Conservation (phyloP, 768 basidiomycete genomes). For the Serendipita vermifera region DNA sequence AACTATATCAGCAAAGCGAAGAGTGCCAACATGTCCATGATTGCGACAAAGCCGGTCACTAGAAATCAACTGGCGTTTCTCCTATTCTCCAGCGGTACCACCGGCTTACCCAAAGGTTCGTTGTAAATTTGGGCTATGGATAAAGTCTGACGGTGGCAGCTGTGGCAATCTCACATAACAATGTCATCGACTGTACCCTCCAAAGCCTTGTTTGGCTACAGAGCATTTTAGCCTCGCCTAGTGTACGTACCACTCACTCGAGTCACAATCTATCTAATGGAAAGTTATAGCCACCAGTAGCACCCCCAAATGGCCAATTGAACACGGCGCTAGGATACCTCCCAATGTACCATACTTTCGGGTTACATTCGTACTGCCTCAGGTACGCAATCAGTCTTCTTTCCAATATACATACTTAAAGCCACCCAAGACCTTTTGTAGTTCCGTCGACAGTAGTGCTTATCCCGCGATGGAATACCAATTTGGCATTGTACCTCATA, state of each 20-base stretch:
- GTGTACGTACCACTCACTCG: slow-evolving; percentile 25
- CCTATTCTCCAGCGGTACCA: slow-evolving; percentile 67
- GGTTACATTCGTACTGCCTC: slow-evolving; percentile 40
- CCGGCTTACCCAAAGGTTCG: slow-evolving; percentile 59
- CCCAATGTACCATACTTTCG: slow-evolving; percentile 58
- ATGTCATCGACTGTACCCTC: slow-evolving; percentile 34
- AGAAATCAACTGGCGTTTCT: slow-evolving; percentile 53
- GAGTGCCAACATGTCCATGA: slow-evolving; percentile 27
- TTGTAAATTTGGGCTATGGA: neutral
- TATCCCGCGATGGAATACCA: slow-evolving; percentile 47
- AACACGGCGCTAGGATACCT: slow-evolving; percentile 40
- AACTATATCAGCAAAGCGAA: slow-evolving; percentile 33
- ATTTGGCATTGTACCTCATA: slow-evolving; percentile 38
- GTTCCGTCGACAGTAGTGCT: slow-evolving; percentile 37
- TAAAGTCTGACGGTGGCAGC: slow-evolving; percentile 26
- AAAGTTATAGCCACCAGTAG: slow-evolving; percentile 28
- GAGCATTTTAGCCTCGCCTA: slow-evolving; percentile 25
- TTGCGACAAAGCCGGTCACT: slow-evolving; percentile 33
- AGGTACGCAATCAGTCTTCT: neutral
- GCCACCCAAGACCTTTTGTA: slow-evolving; percentile 22
- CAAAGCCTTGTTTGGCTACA: slow-evolving; percentile 28
- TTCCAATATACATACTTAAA: slow-evolving; percentile 21
- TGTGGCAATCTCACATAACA: slow-evolving; percentile 64
- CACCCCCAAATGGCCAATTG: slow-evolving; percentile 28
- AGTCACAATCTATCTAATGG: too few species aligned